Conservation (phyloP, 768 basidiomycete genomes). For the Russula vinacea region DNA sequence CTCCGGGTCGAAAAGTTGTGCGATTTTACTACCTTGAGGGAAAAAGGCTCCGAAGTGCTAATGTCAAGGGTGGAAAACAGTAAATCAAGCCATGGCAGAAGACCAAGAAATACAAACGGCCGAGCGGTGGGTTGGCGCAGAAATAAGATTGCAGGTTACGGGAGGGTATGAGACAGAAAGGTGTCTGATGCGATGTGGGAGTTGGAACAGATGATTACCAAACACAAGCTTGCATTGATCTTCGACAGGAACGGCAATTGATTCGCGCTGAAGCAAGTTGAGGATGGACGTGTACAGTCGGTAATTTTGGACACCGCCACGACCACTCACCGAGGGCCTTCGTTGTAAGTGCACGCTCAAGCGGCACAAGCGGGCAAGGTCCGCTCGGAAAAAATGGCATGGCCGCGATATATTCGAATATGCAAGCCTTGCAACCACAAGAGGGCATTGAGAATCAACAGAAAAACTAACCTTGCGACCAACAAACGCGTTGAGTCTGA, state of each 20-base stretch:
- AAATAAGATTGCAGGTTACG: constrained; percentile 61
- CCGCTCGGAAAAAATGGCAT: no score
- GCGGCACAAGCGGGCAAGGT: no score
- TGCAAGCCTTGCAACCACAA: no score
- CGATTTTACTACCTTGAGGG: constrained; percentile 81
- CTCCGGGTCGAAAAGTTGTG: constrained; percentile 77
- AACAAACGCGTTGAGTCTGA: no score
- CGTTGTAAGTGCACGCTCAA: neutral
- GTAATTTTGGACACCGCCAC: constrained; percentile 15
- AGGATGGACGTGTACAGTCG: neutral
- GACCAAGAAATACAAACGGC: constrained; percentile 47
- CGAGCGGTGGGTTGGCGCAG: constrained; percentile 57
- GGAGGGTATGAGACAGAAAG: constrained; percentile 54
- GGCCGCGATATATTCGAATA: no score
- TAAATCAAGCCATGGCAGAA: constrained; percentile 79
- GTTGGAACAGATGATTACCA: no score
- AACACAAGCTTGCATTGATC: constrained; percentile 71
- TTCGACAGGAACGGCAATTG: constrained; percentile 49
- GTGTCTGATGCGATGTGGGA: constrained; percentile 46
- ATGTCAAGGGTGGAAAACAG: constrained; percentile 95
- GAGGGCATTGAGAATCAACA: no score
- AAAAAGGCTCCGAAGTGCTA: constrained; percentile 95
- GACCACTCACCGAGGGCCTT: neutral
- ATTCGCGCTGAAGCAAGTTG: constrained; percentile 53
- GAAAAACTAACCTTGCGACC: no score